phyloP scores from a whole-genome alignment of 805 yeast species.

The Wilhelminamyces savonicus region DNA sequence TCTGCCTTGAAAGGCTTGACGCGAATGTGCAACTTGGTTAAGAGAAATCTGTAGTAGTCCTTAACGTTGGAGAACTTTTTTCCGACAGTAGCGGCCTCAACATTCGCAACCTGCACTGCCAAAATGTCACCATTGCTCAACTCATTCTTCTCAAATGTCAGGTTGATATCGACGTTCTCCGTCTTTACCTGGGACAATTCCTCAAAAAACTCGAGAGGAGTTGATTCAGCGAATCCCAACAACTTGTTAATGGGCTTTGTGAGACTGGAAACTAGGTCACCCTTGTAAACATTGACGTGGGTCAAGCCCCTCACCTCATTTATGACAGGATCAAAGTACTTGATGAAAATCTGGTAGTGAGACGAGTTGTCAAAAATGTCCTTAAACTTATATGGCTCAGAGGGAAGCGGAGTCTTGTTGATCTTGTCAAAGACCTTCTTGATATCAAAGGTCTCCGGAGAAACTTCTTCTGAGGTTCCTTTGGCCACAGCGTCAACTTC shows the following conservation, averaged over 20 bases:
- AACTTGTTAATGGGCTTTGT: constrained; percentile 33
- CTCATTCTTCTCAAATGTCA: constrained; percentile 51
- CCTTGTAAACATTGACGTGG: constrained; percentile 47
- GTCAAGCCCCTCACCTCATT: constrained; percentile 63
- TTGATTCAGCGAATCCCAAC: constrained; percentile 31
- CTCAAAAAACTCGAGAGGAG: constrained; percentile 43
- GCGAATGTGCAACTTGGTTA: constrained; percentile 55
- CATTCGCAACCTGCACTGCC: constrained; percentile 23
- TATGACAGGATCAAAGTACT: constrained; percentile 54
- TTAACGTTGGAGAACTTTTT: constrained; percentile 21
- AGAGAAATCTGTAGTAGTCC: constrained; percentile 49
- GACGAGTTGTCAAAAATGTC: constrained; percentile 13
- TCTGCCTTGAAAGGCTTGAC: constrained; percentile 42
- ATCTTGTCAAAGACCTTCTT: constrained; percentile 12
- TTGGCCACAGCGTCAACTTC: constrained; percentile 17
- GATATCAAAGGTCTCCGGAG: constrained; percentile 20
- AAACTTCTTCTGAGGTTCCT: constrained; percentile 1
- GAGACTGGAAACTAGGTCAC: constrained; percentile 37
- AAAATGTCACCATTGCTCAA: constrained; percentile 66
- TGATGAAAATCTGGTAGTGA: constrained; percentile 41
- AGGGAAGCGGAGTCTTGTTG: constrained; percentile 1
- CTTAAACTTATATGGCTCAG: constrained; percentile 6
- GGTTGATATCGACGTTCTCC: constrained; percentile 33
- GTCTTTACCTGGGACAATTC: constrained; percentile 54
- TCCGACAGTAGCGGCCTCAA: constrained; percentile 11